A percentile compares a stretch with the other conserved stretches of the same genome.
Conservation (phyloP, 108 stramenopile species). For the Nitzschia inconspicua region DNA sequence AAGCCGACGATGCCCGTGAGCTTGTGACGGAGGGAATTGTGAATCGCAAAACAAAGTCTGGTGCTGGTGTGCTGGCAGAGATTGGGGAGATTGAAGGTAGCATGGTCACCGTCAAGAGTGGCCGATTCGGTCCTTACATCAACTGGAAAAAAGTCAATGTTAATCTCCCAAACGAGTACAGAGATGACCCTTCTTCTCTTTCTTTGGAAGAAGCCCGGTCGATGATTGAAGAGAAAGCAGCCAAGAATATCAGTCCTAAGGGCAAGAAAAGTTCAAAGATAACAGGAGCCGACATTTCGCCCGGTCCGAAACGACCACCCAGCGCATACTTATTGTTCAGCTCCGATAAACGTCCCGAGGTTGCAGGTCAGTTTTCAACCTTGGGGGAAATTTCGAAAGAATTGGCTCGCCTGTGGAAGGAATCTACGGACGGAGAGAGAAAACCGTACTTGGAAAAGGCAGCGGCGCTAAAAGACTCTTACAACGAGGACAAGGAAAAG, state of each 20-base stretch:
- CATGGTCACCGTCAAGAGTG: slow-evolving; percentile 32
- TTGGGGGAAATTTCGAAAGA: slow-evolving; percentile 58
- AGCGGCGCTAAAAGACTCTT: slow-evolving; percentile 27
- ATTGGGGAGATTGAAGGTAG: slow-evolving; percentile 47
- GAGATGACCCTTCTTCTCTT: slow-evolving; percentile 35
- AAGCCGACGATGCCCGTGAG: slow-evolving; percentile 26
- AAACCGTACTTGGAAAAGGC: slow-evolving; percentile 28
- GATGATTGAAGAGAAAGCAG: slow-evolving; percentile 39
- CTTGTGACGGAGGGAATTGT: slow-evolving; percentile 48
- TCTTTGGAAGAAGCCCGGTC: slow-evolving; percentile 48
- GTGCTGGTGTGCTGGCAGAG: slow-evolving; percentile 37
- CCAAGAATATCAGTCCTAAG: neutral
- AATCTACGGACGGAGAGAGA: slow-evolving; percentile 12
- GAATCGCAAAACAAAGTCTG: slow-evolving; percentile 31
- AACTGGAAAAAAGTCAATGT: slow-evolving; percentile 65
- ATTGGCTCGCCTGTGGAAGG: slow-evolving; percentile 45
- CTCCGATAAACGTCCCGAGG: slow-evolving; percentile 42
- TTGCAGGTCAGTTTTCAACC: slow-evolving; percentile 16
- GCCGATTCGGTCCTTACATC: slow-evolving; percentile 49
- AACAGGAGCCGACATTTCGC: slow-evolving; percentile 6
- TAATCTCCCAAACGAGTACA: slow-evolving; percentile 47
- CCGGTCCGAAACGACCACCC: slow-evolving; percentile 28
- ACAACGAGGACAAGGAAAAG: slow-evolving; percentile 15
- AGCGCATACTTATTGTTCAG: slow-evolving; percentile 53
- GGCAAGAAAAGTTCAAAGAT: slow-evolving; percentile 29